Conservation (phyloP, 495 filamentous ascomycete species). For the Lepraria neglecta region DNA sequence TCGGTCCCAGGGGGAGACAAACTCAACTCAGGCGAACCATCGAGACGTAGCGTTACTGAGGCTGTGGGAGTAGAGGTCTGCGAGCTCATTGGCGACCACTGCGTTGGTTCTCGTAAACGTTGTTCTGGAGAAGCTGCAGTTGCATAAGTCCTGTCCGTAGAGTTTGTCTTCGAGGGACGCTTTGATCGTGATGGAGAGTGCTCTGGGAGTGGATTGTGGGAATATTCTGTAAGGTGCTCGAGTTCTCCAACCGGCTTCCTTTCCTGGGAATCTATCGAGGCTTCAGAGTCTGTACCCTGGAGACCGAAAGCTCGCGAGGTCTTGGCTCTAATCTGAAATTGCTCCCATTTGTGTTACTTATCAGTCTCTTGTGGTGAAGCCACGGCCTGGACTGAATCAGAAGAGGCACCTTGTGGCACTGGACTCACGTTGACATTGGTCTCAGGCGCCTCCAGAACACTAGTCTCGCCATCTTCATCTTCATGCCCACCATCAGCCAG, state of each 20-base stretch:
- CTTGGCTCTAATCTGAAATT: not conserved
- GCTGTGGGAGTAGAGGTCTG: not conserved
- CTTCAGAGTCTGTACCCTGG: not conserved
- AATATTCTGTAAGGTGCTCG: not conserved
- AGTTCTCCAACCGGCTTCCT: not conserved
- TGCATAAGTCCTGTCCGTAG: not conserved
- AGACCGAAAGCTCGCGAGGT: not conserved
- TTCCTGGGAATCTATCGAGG: not conserved
- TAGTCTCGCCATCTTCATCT: not conserved
- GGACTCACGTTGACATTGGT: not conserved
- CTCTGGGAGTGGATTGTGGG: not conserved
- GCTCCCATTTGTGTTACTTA: not conserved
- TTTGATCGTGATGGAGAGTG: not conserved
- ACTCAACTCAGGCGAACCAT: not conserved
- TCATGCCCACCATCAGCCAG: not conserved
- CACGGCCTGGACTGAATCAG: not conserved
- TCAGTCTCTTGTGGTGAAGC: not conserved
- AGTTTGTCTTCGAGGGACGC: not conserved
- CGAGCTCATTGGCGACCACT: not conserved
- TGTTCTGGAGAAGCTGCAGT: not conserved
- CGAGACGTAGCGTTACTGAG: not conserved
- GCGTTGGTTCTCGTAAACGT: not conserved
- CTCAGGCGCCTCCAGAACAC: not conserved
- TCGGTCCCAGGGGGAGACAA: not conserved
- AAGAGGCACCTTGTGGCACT: not conserved